Base-by-base conservation (phyloP, 345 rosid genomes). In the Syzygium jambos region DNA sequence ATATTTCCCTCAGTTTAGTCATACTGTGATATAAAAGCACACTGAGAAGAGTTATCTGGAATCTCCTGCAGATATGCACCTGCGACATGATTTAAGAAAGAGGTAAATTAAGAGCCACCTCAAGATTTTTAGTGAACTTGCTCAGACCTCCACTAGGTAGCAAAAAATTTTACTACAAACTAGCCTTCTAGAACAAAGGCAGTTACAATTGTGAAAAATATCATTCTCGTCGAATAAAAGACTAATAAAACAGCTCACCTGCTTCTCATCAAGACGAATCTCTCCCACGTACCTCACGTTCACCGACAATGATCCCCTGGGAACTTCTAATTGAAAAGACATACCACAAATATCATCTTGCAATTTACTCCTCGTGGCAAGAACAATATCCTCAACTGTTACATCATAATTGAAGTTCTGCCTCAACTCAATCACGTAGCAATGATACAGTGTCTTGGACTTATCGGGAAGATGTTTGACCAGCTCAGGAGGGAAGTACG, bases 401-500 rank as follows among this genome's bases (percentile, higher is more conserved):
- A 91, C 21, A 23, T 92, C 92, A 84, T 89, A 89, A 51, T 61
- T 84, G 88, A 90, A 94, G 51, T 90, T 86, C 86, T 90, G 93
- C 55, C 89, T 90, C 90, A 96, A 86, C 86, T 92, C 91, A 63
- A 96, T 91, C 46, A 91, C 80, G 90, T 98, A 96, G 89, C 95
- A 92, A 85, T 91, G 88, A 86, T 95, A 96, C 63, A 43, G 63
- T 84, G 87, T 84, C 85, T 85, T 82, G 56, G 89, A 54, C 57
- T 78, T 56, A 19, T 77, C 27, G 22, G 89, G 87, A 61, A 89
- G 87, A 49, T 82, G 87, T 85, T 90, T 88, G 78, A 92, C 95
- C 84, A 98, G 91, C 87, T 96, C 98, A 73, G 94, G 92, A 11
- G 99, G 99, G 59, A 94, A 92, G 90, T 93, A 98, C 46, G 90